Percentiles rank a stretch among this genome's conserved stretches.
Evolutionary conservation across 2,329 filamentous ascomycete genomes (phyloP).

Genomic region (Cladosporium sp.): DNA sequence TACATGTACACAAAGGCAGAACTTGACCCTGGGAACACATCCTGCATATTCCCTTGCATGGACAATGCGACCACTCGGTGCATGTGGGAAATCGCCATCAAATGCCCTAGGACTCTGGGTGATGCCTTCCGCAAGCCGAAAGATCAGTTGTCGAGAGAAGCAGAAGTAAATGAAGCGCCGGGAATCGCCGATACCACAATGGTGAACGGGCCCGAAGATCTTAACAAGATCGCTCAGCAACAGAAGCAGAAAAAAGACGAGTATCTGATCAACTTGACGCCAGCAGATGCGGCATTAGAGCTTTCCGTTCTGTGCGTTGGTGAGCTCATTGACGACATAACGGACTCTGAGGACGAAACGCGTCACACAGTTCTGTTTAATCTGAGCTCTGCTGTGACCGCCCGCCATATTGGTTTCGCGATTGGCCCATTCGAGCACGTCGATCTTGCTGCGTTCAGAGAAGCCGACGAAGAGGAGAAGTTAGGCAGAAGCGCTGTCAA

Average conservation of each 20-base stretch:
- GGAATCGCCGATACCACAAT: constrained; percentile 32
- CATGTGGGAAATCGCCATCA: constrained; percentile 84
- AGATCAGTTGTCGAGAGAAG: constrained; percentile 11
- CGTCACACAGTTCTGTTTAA: constrained; percentile 88
- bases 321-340: constrained; percentile 74
- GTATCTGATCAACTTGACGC: constrained; percentile 46
- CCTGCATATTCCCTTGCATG: constrained; percentile 87
- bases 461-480: constrained; percentile 86
- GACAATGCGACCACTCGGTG: constrained; percentile 79
- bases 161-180: constrained; percentile 8
- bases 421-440: constrained; percentile 93
- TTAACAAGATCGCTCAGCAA: constrained; percentile 10
- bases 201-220: constrained; percentile 33
- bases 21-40: constrained; percentile 71
- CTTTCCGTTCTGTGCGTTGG: constrained; percentile 90
- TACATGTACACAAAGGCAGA: constrained; percentile 88
- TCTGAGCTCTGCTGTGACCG: constrained; percentile 68
- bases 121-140: constrained; percentile 56
- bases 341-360: constrained; percentile 69
- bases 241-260: constrained; percentile 31
- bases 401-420: constrained; percentile 88
- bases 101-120: constrained; percentile 78
- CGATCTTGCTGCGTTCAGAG: constrained; percentile 75
- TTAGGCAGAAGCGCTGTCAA: constrained; percentile 84
- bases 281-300: constrained; percentile 83